A percentile compares a stretch with the other conserved stretches of the same genome.
These are phyloP conservation scores for Fusarium haematococcum DNA, from an alignment of 2,329 filamentous ascomycete genomes.

Conservation along the genomic window DNA sequence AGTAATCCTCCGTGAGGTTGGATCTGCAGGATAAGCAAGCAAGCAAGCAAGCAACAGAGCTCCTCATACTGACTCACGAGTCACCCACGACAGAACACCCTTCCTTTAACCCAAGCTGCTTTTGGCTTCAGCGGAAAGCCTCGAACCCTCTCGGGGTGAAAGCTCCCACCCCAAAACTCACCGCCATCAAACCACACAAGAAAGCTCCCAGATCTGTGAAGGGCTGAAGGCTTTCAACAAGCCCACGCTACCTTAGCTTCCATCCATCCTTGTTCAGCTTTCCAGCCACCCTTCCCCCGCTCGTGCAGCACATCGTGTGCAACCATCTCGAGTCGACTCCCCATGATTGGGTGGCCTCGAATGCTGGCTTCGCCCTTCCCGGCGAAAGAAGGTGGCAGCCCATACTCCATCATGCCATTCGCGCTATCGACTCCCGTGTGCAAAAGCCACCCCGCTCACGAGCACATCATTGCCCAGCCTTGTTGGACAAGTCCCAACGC, in stretches of 20 bases:
- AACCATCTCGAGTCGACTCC: conserved; percentile 14
- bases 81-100: neutral
- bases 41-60: neutral
- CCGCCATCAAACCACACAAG: neutral
- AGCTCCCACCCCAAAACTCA: neutral
- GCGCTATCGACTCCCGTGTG: conserved; percentile 11
- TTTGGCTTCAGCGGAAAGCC: neutral
- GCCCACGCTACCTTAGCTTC: neutral
- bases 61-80: neutral
- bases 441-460: conserved; percentile 1
- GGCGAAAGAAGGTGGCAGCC: conserved; percentile 21
- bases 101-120: neutral
- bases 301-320: conserved; percentile 31
- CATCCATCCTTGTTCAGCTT: conserved; percentile 4
- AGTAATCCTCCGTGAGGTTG: neutral
- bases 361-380: conserved; percentile 20
- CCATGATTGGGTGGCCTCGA: conserved; percentile 32
- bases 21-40: conserved; percentile 1
- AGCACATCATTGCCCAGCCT: conserved; percentile 33
- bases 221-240: conserved; percentile 10
- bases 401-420: conserved; percentile 31
- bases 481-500: conserved; percentile 17
- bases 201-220: neutral
- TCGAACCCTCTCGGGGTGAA: neutral
- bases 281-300: conserved; percentile 35